Conservation (phyloP, 179 eudicot genomes). For the Beta macrorhiza region DNA sequence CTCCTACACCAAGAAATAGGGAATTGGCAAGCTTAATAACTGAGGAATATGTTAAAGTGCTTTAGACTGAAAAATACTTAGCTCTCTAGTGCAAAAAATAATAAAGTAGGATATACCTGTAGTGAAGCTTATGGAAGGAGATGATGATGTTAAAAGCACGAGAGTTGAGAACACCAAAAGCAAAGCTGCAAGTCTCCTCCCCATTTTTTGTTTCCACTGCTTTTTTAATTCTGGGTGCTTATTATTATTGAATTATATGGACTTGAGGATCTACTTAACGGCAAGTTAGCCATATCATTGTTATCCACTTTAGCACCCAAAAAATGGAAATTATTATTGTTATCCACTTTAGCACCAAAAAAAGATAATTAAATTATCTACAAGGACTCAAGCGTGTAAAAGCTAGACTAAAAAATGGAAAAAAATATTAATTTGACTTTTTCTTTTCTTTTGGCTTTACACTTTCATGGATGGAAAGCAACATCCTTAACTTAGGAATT, state of each 20-base stretch:
- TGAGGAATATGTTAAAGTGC: no score
- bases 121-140: conserved; percentile 9
- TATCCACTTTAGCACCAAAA: not conserved
- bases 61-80: no score
- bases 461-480: not conserved
- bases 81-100: not conserved
- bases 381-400: not conserved
- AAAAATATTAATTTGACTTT: no score
- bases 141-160: conserved; percentile 10
- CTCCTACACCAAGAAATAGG: no score
- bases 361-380: not conserved
- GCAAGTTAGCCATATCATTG: not conserved
- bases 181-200: conserved; percentile 12
- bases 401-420: no score
- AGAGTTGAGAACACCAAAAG: conserved; percentile 13
- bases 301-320: not conserved
- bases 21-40: no score
- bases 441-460: no score
- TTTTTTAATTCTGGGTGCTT: not conserved
- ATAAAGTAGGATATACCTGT: conserved; percentile 19
- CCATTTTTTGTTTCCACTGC: not conserved
- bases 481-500: not conserved
- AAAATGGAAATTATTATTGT: not conserved
- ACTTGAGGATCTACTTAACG: not conserved
- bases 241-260: not conserved